Evolutionary conservation across 257 asterid genomes (phyloP).

Genomic region (Solanum microdontum): DNA sequence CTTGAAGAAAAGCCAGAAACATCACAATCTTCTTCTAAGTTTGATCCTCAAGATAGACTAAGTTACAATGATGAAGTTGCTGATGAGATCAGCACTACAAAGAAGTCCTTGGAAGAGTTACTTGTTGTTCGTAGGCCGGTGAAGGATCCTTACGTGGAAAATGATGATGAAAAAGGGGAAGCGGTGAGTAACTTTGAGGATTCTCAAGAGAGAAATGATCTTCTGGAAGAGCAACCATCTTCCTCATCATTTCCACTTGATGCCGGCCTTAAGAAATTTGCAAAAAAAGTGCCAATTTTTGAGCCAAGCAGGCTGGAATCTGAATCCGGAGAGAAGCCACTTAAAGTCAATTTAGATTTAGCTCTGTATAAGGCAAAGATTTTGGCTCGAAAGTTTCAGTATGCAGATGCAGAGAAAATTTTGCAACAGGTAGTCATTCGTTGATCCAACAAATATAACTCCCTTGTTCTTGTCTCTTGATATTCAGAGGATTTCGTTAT

Average conservation of each 20-base stretch:
- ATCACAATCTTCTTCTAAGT: slow-evolving; percentile 6
- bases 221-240: slow-evolving; percentile 4
- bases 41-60: slow-evolving; percentile 11
- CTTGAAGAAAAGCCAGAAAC: slow-evolving; percentile 48
- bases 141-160: slow-evolving; percentile 34
- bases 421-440: slow-evolving; percentile 45
- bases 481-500: neutral
- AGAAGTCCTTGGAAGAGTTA: slow-evolving; percentile 68
- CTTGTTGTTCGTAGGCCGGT: slow-evolving; percentile 79
- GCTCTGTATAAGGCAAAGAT: slow-evolving; percentile 73
- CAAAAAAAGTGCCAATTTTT: slow-evolving; percentile 76
- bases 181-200: neutral
- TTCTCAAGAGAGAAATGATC: neutral
- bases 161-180: slow-evolving; percentile 13
- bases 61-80: slow-evolving; percentile 22
- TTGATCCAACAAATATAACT: neutral
- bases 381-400: slow-evolving; percentile 46
- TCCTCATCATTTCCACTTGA: slow-evolving; percentile 32
- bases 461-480: neutral
- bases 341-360: slow-evolving; percentile 74
- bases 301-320: slow-evolving; percentile 63
- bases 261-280: slow-evolving; percentile 49
- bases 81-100: slow-evolving; percentile 54
- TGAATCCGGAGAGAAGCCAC: slow-evolving; percentile 48
- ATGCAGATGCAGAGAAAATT: slow-evolving; percentile 64